Conservation (phyloP, 129 eudicot species). For the Sambucus nigra region DNA sequence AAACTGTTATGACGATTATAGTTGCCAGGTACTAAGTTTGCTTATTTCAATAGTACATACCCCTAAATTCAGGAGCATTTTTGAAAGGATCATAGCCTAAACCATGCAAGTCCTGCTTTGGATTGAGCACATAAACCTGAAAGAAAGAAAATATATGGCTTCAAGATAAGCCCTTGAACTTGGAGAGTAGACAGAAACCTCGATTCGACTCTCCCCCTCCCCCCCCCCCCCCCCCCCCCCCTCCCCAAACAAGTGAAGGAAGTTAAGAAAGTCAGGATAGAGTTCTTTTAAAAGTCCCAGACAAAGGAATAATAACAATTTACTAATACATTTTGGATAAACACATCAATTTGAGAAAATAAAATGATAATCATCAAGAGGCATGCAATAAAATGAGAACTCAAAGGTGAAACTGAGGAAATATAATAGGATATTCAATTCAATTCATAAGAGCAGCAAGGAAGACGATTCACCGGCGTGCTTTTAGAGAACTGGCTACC, state of each 20-base stretch:
- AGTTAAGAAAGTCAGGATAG: no score
- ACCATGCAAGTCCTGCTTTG: conserved; percentile 94
- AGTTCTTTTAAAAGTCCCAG: no score
- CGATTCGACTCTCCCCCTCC: no score
- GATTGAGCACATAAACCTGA: conserved; percentile 77
- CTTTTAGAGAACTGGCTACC: conserved; percentile 35
- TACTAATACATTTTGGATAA: not conserved
- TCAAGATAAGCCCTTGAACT: no score
- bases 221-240: no score
- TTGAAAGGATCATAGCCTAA: conserved; percentile 91
- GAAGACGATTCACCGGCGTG: conserved; percentile 41
- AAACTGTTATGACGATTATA: conserved; percentile 11
- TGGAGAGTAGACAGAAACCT: no score
- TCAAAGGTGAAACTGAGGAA: conserved; percentile 4
- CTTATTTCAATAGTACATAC: conserved; percentile 31
- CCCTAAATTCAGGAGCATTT: conserved; percentile 96
- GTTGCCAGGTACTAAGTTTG: conserved; percentile 4
- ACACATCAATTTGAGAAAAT: not conserved
- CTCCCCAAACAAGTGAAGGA: no score
- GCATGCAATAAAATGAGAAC: not conserved
- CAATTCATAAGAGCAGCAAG: not conserved
- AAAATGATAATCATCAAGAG: not conserved
- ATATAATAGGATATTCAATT: no score
- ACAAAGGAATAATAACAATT: no score
- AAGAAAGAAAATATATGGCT: conserved; percentile 9